phyloP scores from a whole-genome alignment of 83 land plant species.

The Picea abies region DNA sequence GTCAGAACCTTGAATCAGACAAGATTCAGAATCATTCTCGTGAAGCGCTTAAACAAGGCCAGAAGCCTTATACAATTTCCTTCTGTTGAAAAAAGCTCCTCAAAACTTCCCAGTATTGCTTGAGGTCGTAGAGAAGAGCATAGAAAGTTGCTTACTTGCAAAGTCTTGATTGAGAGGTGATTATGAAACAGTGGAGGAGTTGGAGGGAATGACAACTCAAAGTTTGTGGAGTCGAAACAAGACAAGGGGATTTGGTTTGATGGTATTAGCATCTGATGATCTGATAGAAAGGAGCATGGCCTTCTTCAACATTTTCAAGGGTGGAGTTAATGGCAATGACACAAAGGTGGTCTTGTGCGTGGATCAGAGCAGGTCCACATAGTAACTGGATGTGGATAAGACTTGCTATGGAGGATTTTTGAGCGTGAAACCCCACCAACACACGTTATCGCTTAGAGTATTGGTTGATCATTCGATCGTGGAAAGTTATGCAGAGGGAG shows the following conservation, averaged over 20 bases:
- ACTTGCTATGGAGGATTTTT: constrained; percentile 57
- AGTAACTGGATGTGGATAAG: constrained; percentile 22
- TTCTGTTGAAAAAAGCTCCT: no score
- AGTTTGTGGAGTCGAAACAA: not conserved
- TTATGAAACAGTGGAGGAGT: not conserved
- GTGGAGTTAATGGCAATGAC: constrained; percentile 16
- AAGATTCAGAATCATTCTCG: no score
- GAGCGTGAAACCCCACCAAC: constrained; percentile 18
- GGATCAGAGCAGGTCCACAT: constrained; percentile 70
- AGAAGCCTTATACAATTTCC: no score
- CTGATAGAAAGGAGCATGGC: no score
- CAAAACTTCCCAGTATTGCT: no score
- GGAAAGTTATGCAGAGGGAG: constrained; percentile 44
- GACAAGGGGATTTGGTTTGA: constrained; percentile 45
- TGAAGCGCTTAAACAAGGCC: no score
- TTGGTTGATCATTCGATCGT: constrained; percentile 48
- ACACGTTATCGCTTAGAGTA: constrained; percentile 34
- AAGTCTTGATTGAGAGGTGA: not conserved
- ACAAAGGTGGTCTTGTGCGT: constrained; percentile 49
- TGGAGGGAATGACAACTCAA: no score
- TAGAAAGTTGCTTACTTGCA: no score
- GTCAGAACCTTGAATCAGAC: no score
- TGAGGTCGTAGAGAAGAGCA: no score
- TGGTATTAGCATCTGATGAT: constrained; percentile 64
- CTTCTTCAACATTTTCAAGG: constrained; percentile 54